These are phyloP conservation scores for Flaveria trinervia DNA, from an alignment of 129 eudicot species.

Conservation along the genomic window DNA sequence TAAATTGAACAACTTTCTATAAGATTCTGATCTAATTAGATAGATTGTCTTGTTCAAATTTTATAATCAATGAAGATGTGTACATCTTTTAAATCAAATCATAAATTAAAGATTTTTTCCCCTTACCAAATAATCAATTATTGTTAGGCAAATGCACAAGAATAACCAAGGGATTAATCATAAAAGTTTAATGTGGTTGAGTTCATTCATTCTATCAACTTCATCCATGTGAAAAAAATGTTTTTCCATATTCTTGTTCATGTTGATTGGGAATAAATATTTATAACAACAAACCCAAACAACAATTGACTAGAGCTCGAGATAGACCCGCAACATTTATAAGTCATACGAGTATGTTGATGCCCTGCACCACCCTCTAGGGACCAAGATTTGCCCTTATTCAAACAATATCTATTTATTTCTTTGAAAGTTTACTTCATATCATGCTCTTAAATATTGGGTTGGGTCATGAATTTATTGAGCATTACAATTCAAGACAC, in stretches of 20 bases:
- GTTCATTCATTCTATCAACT: neutral
- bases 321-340: neutral
- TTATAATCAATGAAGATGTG: constrained; percentile 1
- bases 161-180: neutral
- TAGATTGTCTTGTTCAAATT: constrained; percentile 10
- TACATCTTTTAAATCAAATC: neutral
- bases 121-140: constrained; percentile 1
- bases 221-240: no score
- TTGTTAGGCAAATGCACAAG: neutral
- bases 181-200: neutral
- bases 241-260: no score
- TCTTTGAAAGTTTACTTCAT: no score
- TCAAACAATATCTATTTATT: no score
- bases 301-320: no score
- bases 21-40: constrained; percentile 25
- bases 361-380: no score
- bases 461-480: no score
- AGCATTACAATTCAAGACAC: no score
- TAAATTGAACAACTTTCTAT: constrained; percentile 11
- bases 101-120: neutral
- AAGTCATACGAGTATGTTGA: no score
- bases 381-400: no score
- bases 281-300: no score
- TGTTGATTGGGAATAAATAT: no score
- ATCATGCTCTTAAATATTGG: neutral